A percentile compares a stretch with the other conserved stretches of the same genome.
These are phyloP conservation scores for Sphaerosporella brunnea DNA, from an alignment of 495 filamentous ascomycete genomes.

Conservation along the genomic window DNA sequence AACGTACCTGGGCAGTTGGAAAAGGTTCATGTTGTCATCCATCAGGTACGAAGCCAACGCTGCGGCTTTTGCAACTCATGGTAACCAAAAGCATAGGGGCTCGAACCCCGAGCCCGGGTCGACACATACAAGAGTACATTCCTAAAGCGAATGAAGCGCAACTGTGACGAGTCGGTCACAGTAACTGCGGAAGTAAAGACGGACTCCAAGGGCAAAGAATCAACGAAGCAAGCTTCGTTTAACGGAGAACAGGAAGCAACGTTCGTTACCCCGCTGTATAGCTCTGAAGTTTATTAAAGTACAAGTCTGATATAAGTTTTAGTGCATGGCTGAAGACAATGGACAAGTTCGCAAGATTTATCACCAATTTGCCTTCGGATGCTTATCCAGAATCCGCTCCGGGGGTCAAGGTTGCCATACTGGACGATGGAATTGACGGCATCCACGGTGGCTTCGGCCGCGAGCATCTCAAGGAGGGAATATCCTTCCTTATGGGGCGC, in stretches of 20 bases:
- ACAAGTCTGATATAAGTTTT: background rate
- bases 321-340: conserved; percentile 9
- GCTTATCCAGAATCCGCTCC: background rate
- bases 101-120: background rate
- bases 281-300: background rate
- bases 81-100: background rate
- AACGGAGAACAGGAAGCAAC: too few relatives aligned
- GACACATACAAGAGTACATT: background rate
- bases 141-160: background rate
- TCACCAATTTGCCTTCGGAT: conserved; percentile 1
- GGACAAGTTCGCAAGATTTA: conserved; percentile 6
- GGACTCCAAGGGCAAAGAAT: background rate
- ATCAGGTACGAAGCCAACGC: background rate
- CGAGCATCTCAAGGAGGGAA: background rate
- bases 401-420: conserved; percentile 28
- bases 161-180: background rate
- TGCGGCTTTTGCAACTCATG: background rate
- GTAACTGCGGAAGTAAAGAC: background rate
- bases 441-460: conserved; percentile 12
- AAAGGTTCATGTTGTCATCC: background rate
- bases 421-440: conserved; percentile 31
- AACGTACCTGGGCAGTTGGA: background rate
- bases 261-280: background rate
- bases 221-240: background rate
- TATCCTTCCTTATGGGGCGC: background rate